Percentiles rank a stretch among this genome's conserved stretches.
Evolutionary conservation across 495 filamentous ascomycete genomes (phyloP).

Genomic region (Penicillium bialowiezense): DNA sequence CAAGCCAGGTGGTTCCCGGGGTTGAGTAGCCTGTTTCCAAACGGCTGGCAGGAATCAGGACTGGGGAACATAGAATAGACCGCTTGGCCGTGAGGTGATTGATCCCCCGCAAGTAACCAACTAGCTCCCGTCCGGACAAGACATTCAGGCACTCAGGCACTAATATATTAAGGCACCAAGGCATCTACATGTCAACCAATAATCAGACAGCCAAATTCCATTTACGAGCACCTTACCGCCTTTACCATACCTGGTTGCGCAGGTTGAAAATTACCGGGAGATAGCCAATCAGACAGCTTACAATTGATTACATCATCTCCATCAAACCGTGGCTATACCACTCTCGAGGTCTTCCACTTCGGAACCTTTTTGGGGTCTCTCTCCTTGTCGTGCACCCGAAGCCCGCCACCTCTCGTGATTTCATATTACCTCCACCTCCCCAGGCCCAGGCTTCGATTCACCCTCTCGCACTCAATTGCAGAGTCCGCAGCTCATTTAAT

Average conservation of each 20-base stretch:
- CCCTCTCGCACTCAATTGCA: neutral
- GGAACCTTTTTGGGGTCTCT: slow-evolving; percentile 16
- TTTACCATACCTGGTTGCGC: slow-evolving; percentile 13
- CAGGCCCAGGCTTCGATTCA: slow-evolving; percentile 4
- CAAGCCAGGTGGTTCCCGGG: neutral
- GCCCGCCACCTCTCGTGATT: slow-evolving; percentile 18
- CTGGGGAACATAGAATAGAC: too few relatives aligned
- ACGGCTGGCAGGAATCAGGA: too few relatives aligned
- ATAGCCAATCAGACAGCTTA: slow-evolving; percentile 5
- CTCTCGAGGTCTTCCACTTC: slow-evolving; percentile 12
- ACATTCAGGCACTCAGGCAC: too few relatives aligned
- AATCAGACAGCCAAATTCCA: slow-evolving; percentile 12
- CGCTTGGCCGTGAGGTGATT: too few relatives aligned
- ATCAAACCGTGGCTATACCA: slow-evolving; percentile 7
- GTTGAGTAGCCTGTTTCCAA: too few relatives aligned
- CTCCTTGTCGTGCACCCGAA: slow-evolving; percentile 16
- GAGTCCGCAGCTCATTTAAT: neutral
- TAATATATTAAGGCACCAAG: slow-evolving; percentile 9
- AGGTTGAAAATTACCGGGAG: neutral
- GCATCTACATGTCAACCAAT: slow-evolving; percentile 14
- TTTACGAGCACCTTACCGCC: slow-evolving; percentile 21
- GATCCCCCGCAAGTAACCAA: too few relatives aligned
- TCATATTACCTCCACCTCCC: slow-evolving; percentile 3
- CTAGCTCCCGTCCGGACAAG: too few relatives aligned
- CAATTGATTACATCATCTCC: slow-evolving; percentile 15